Conservation (phyloP, 768 basidiomycete genomes). For the Tubosaeta sp. region DNA sequence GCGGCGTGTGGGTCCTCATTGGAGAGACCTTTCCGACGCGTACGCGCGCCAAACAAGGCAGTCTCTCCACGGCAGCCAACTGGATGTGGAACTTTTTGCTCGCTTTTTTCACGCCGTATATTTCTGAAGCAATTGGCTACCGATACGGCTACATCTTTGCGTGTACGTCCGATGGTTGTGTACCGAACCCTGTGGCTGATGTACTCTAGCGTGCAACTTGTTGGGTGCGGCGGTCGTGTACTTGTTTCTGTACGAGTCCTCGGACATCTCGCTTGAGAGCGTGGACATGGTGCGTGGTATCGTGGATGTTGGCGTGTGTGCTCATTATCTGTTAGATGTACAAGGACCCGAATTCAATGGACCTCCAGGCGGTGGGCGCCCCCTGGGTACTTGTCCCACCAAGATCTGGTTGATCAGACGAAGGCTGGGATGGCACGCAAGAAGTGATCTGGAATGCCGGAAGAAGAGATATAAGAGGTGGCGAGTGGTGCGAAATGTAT, state of each 20-base stretch:
- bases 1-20: slow-evolving; percentile 73
- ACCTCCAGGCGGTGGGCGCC: slow-evolving; percentile 58
- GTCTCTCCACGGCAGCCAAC: slow-evolving; percentile 59
- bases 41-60: slow-evolving; percentile 67
- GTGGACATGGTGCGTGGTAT: slow-evolving; percentile 46
- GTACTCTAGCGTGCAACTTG: slow-evolving; percentile 48
- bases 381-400: slow-evolving; percentile 45
- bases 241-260: slow-evolving; percentile 74
- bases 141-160: slow-evolving; percentile 72
- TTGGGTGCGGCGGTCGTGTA: slow-evolving; percentile 55
- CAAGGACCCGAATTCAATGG: slow-evolving; percentile 62
- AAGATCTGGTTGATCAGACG: slow-evolving; percentile 42
- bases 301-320: background rate
- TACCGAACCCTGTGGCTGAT: background rate
- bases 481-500: background rate
- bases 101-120: slow-evolving; percentile 79
- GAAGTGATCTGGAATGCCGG: background rate
- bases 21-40: slow-evolving; percentile 75
- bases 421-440: slow-evolving; percentile 33
- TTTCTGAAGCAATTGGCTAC: slow-evolving; percentile 51
- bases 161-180: slow-evolving; percentile 27
- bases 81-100: slow-evolving; percentile 72
- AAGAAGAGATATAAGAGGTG: background rate
- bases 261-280: slow-evolving; percentile 60
- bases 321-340: slow-evolving; percentile 45